These are phyloP conservation scores for Alternaria consortialis DNA, from an alignment of 2,329 filamentous ascomycete species.

Conservation along the genomic window DNA sequence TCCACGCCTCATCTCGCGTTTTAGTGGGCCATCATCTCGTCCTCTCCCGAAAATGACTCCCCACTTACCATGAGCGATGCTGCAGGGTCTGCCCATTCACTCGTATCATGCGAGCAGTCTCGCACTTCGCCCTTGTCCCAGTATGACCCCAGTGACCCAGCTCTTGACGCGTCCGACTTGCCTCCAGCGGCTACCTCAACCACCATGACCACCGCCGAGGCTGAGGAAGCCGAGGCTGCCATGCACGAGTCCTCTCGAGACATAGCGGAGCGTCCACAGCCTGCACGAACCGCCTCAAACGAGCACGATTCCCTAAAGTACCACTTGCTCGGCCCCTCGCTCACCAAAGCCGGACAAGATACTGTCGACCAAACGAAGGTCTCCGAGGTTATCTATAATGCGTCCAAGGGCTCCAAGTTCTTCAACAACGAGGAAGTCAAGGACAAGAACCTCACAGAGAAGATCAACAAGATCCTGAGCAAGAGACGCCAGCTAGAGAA, in stretches of 20 bases:
- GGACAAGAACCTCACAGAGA: conserved; percentile 83
- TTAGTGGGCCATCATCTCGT: conserved; percentile 16
- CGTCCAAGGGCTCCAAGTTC: conserved; percentile 94
- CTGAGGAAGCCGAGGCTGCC: neutral
- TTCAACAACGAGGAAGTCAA: conserved; percentile 89
- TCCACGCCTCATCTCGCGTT: conserved; percentile 21
- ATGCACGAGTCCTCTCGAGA: neutral
- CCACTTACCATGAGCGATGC: conserved; percentile 36
- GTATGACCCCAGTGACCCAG: conserved; percentile 21
- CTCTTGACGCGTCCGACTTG: conserved; percentile 23
- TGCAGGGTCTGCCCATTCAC: conserved; percentile 25
- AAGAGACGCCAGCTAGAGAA: conserved; percentile 80
- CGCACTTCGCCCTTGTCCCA: conserved; percentile 7
- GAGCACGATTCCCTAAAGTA: conserved; percentile 81
- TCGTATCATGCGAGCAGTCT: conserved; percentile 18
- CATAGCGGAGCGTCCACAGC: conserved; percentile 25
- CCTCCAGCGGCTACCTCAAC: conserved; percentile 14
- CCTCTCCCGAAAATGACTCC: conserved; percentile 25
- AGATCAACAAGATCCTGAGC: conserved; percentile 80
- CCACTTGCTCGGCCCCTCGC: conserved; percentile 84
- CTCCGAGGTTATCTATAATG: conserved; percentile 95
- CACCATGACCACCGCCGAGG: conserved; percentile 21
- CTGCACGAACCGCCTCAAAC: conserved; percentile 26
- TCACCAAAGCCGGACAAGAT: conserved; percentile 94
- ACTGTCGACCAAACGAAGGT: conserved; percentile 93